Conservation (phyloP, 23 red algal species). For the Gracilariopsis chorda region DNA sequence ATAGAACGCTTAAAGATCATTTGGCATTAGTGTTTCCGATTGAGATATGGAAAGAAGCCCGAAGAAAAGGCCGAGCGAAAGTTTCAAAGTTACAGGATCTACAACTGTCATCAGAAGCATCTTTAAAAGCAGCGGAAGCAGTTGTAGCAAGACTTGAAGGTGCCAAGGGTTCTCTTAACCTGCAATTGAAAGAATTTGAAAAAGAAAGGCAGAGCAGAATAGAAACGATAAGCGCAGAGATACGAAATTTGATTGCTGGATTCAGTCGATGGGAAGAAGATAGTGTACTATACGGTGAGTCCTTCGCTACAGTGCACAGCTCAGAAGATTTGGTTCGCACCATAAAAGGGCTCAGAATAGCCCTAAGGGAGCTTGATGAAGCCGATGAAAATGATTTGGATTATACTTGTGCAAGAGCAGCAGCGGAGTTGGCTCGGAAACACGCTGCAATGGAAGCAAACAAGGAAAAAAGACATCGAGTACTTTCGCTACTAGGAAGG, state of each 20-base stretch:
- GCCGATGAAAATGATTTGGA: not conserved
- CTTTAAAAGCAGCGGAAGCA: constrained; percentile 8
- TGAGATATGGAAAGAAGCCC: constrained; percentile 49
- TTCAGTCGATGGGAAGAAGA: constrained; percentile 37
- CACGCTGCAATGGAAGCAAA: not conserved
- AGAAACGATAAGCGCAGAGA: not conserved
- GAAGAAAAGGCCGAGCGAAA: constrained; percentile 7
- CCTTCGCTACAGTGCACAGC: not conserved
- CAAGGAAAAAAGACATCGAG: not conserved
- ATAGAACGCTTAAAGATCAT: constrained; percentile 51
- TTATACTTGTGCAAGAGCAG: not conserved
- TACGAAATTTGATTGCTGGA: not conserved
- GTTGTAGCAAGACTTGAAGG: not conserved
- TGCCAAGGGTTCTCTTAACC: not conserved
- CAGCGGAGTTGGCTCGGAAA: constrained; percentile 16
- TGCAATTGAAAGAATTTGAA: constrained; percentile 16
- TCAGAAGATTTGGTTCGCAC: not conserved
- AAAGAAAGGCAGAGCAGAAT: not conserved
- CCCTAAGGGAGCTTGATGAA: constrained; percentile 25
- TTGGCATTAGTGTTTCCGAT: constrained; percentile 48
- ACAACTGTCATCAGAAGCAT: constrained; percentile 4
- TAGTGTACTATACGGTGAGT: constrained; percentile 7
- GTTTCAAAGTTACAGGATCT: not conserved
- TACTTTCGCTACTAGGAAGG: not conserved
- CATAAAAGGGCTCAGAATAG: not conserved